Conservation (phyloP, 2,329 filamentous ascomycete genomes). For the Venturia asperata region DNA sequence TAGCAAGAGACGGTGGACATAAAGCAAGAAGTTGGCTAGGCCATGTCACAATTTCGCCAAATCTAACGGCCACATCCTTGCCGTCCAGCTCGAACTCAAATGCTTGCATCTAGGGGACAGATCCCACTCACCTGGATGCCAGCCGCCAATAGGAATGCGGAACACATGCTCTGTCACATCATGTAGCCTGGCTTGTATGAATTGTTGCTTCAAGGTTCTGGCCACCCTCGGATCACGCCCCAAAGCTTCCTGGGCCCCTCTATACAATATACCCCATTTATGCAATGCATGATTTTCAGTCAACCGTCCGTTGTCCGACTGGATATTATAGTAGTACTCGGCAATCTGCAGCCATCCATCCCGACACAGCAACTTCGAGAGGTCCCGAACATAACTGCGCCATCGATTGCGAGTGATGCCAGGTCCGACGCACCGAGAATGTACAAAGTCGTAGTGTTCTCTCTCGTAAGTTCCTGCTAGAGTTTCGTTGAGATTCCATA, state of each 20-base stretch:
- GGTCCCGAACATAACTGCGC: constrained; percentile 68
- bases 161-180: constrained; percentile 29
- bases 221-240: constrained; percentile 32
- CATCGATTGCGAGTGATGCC: constrained; percentile 69
- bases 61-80: neutral
- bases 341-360: constrained; percentile 83
- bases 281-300: constrained; percentile 42
- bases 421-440: constrained; percentile 65
- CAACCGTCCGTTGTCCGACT: constrained; percentile 77
- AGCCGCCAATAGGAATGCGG: constrained; percentile 33
- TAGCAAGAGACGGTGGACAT: neutral
- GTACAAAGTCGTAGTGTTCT: constrained; percentile 73
- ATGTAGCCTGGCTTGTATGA: constrained; percentile 28
- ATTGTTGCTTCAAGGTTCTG: constrained; percentile 26
- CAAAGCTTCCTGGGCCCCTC: constrained; percentile 29
- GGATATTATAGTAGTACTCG: constrained; percentile 79
- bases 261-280: constrained; percentile 33
- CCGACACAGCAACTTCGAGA: constrained; percentile 62
- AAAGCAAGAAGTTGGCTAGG: neutral
- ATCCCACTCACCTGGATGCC: constrained; percentile 29
- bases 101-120: neutral
- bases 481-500: constrained; percentile 34
- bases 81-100: neutral
- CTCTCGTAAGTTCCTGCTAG: constrained; percentile 52
- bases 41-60: neutral